Evolutionary conservation across 2,329 filamentous ascomycete genomes (phyloP).

Genomic region (Hymenoscyphus linearis): DNA sequence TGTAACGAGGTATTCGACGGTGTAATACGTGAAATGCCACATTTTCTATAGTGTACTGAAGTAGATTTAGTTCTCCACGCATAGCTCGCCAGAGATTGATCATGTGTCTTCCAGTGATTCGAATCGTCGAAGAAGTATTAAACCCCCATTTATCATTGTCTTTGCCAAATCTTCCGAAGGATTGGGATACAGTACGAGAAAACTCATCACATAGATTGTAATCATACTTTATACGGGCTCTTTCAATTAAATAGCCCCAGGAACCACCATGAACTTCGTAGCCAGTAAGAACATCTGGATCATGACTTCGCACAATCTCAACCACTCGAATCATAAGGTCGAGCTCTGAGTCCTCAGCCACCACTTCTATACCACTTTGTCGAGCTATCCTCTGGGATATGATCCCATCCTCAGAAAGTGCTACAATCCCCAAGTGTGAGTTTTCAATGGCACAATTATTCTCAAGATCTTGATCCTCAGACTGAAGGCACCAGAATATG

Average conservation of each 20-base stretch:
- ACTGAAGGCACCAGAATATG: conserved; percentile 85
- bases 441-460: conserved; percentile 43
- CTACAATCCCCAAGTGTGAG: conserved; percentile 65
- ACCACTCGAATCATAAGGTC: conserved; percentile 82
- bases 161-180: conserved; percentile 78
- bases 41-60: conserved; percentile 96
- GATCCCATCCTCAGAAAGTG: conserved; percentile 58
- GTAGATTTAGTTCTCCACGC: conserved; percentile 82
- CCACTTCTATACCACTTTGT: conserved; percentile 57
- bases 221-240: conserved; percentile 79
- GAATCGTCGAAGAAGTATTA: conserved; percentile 85
- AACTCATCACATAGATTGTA: conserved; percentile 89
- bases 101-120: conserved; percentile 89
- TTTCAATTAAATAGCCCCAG: conserved; percentile 94
- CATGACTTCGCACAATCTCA: conserved; percentile 74
- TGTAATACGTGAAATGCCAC: conserved; percentile 89
- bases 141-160: conserved; percentile 90
- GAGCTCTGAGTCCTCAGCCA: conserved; percentile 73
- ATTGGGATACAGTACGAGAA: conserved; percentile 79
- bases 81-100: conserved; percentile 98
- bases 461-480: conserved; percentile 57
- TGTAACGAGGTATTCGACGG: conserved; percentile 81
- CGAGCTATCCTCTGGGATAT: conserved; percentile 57
- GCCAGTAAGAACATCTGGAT: conserved; percentile 89
- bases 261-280: conserved; percentile 92